Evolutionary conservation across 352 stramenopile genomes (phyloP).

Genomic region (Pythium myriotylum): DNA sequence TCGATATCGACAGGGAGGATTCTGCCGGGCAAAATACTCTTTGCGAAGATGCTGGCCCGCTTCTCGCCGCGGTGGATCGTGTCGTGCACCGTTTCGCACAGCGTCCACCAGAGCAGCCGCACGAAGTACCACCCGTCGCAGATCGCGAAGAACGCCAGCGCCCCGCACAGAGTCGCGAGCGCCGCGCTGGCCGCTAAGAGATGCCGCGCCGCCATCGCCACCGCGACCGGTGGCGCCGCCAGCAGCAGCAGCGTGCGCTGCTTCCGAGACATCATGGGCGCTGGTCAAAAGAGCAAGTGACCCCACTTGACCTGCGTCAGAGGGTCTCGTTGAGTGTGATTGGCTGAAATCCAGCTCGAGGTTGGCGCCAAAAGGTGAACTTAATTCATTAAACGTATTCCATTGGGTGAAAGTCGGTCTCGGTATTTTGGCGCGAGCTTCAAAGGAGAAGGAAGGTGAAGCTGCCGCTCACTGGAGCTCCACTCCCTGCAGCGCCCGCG

Average conservation of each 20-base stretch:
- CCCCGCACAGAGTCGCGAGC: constrained; percentile 18
- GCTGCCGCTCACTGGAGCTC: background rate
- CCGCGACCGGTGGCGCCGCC: constrained; percentile 36
- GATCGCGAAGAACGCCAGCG: constrained; percentile 59
- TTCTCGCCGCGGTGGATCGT: constrained; percentile 18
- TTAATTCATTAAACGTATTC: background rate
- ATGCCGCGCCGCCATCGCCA: constrained; percentile 23
- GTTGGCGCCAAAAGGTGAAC: constrained; percentile 1
- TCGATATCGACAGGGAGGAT: constrained; percentile 74
- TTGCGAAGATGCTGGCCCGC: constrained; percentile 53
- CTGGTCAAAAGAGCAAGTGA: background rate
- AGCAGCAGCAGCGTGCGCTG: constrained; percentile 56
- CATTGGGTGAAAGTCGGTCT: constrained; percentile 23
- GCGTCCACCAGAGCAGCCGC: constrained; percentile 28
- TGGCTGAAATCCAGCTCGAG: constrained; percentile 11
- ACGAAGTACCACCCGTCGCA: constrained; percentile 86
- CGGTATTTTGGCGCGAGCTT: constrained; percentile 29
- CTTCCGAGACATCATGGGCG: constrained; percentile 38
- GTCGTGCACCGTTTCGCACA: constrained; percentile 29
- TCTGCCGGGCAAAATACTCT: constrained; percentile 46
- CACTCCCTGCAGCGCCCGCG: too few species aligned
- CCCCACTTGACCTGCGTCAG: too few species aligned
- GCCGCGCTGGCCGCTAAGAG: background rate
- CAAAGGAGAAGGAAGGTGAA: constrained; percentile 17
- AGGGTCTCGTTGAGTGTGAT: background rate